Evolutionary conservation across 768 basidiomycete genomes (phyloP).

Genomic region (Lactarius psammicola): DNA sequence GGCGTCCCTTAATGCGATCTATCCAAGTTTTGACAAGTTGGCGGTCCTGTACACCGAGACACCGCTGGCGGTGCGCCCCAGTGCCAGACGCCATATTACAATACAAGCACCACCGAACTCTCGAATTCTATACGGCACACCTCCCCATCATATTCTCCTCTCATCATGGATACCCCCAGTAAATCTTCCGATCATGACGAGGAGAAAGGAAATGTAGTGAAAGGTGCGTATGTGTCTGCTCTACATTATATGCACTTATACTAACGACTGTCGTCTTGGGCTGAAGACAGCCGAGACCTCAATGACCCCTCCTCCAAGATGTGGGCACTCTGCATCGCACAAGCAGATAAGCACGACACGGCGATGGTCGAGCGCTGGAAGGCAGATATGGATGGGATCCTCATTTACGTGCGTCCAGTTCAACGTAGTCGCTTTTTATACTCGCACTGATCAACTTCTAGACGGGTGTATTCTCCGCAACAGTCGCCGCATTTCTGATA

Average conservation of each 20-base stretch:
- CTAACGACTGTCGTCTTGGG: background rate
- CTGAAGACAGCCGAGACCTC: background rate
- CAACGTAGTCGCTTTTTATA: background rate
- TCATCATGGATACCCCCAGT: constrained; percentile 6
- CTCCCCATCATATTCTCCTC: background rate
- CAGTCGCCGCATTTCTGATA: constrained; percentile 26
- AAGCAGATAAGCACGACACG: constrained; percentile 5
- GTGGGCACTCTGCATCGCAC: constrained; percentile 18
- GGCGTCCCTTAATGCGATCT: background rate
- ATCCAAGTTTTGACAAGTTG: background rate
- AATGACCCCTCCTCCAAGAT: constrained; percentile 22
- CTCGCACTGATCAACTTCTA: background rate
- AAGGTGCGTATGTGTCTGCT: background rate
- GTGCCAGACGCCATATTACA: background rate
- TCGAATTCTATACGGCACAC: too few relatives aligned
- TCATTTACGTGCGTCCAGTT: constrained; percentile 20
- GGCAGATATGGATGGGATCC: constrained; percentile 24
- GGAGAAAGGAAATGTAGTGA: constrained; percentile 2
- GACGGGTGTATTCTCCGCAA: constrained; percentile 28
- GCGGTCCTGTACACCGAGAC: background rate
- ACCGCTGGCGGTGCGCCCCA: background rate
- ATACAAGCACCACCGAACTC: background rate
- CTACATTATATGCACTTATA: background rate
- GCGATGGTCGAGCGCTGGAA: constrained; percentile 19
- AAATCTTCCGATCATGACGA: background rate